Evolutionary conservation across 371 early-diverging fungal species (phyloP).

Genomic region (Coemansia sp.): DNA sequence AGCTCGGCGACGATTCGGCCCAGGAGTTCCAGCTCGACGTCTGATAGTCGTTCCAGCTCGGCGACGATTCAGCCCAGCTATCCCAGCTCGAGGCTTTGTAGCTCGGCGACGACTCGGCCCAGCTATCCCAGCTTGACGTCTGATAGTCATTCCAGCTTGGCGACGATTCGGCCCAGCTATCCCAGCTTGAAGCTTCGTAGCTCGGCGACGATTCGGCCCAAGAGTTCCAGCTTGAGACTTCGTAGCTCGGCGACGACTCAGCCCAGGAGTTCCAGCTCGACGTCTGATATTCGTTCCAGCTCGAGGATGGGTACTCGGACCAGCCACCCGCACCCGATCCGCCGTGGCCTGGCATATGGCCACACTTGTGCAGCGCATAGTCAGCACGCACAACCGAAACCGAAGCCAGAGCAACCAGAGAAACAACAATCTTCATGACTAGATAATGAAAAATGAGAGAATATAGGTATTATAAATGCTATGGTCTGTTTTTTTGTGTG

Average conservation of each 20-base stretch:
- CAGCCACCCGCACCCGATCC: neutral
- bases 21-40: too few relatives aligned
- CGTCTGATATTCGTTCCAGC: neutral
- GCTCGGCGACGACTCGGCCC: too few relatives aligned
- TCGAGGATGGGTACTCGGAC: neutral
- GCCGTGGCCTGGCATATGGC: neutral
- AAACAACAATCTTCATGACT: conserved; percentile 7
- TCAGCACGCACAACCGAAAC: neutral
- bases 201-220: too few relatives aligned
- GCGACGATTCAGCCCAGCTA: too few relatives aligned
- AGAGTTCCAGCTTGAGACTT: too few relatives aligned
- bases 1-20: too few relatives aligned
- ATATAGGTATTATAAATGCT: neutral
- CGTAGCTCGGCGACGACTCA: neutral
- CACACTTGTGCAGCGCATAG: neutral
- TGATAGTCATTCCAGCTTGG: too few relatives aligned
- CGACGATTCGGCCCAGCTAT: too few relatives aligned
- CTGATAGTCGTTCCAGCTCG: too few relatives aligned
- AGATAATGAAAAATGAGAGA: neutral
- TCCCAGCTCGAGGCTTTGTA: too few relatives aligned
- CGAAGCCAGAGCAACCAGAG: conserved; percentile 1
- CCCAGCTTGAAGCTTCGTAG: too few relatives aligned
- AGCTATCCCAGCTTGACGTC: too few relatives aligned
- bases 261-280: neutral
- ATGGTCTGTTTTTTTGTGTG: neutral